phyloP scores from a whole-genome alignment of 164 flowering plant species.

The Sedum album region DNA sequence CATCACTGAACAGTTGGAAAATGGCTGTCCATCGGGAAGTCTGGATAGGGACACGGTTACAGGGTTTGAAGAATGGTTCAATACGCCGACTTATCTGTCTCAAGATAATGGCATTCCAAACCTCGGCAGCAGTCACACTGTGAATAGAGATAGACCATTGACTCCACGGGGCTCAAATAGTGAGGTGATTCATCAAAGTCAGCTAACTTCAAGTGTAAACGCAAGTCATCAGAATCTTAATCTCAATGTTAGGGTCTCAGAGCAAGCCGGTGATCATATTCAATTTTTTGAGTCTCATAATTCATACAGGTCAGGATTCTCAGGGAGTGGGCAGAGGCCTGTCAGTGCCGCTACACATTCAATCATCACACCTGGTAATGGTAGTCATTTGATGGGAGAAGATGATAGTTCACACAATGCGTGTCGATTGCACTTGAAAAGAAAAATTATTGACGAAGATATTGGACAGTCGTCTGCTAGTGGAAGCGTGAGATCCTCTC shows the following conservation, averaged over 20 bases:
- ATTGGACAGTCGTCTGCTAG: slow-evolving; percentile 49
- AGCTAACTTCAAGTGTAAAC: slow-evolving; percentile 21
- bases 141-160: background rate
- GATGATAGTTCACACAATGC: slow-evolving; percentile 54
- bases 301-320: slow-evolving; percentile 23
- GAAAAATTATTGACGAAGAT: slow-evolving; percentile 60
- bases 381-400: slow-evolving; percentile 30
- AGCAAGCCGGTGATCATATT: slow-evolving; percentile 21
- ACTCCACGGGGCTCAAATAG: background rate
- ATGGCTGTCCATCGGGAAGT: slow-evolving; percentile 38
- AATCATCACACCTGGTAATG: slow-evolving; percentile 26
- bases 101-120: slow-evolving; percentile 5
- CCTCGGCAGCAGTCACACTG: background rate
- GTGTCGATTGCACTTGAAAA: slow-evolving; percentile 56
- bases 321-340: slow-evolving; percentile 23
- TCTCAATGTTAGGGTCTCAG: slow-evolving; percentile 26
- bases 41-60: slow-evolving; percentile 25
- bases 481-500: slow-evolving; percentile 35
- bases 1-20: slow-evolving; percentile 35
- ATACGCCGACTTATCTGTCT: slow-evolving; percentile 14
- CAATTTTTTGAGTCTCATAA: slow-evolving; percentile 27
- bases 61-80: slow-evolving; percentile 27
- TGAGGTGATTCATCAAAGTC: slow-evolving; percentile 12
- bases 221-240: slow-evolving; percentile 24
- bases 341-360: slow-evolving; percentile 32